A percentile compares a stretch with the other conserved stretches of the same genome.
phyloP scores from a whole-genome alignment of 2,329 filamentous ascomycete species.

The Macrophomina pseudophaseolina region DNA sequence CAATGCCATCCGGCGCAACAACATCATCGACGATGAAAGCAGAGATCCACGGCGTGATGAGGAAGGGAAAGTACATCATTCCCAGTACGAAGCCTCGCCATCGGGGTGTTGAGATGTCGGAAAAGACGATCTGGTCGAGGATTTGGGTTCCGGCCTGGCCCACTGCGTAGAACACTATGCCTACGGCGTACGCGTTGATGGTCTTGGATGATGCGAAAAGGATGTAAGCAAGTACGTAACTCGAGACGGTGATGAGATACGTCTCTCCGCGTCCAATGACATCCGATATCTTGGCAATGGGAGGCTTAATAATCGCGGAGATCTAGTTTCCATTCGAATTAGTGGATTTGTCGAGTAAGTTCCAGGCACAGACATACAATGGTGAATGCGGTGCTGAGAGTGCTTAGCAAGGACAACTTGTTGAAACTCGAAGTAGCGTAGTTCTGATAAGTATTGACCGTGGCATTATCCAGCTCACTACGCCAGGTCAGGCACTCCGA shows the following conservation, averaged over 20 bases:
- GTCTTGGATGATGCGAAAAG: conserved; percentile 43
- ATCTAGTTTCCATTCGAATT: conserved; percentile 28
- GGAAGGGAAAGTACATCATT: conserved; percentile 47
- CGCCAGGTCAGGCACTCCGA: not conserved
- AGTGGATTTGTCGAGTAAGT: not conserved
- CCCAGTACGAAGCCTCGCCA: conserved; percentile 48
- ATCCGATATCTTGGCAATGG: conserved; percentile 51
- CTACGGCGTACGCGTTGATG: conserved; percentile 46
- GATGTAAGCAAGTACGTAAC: conserved; percentile 47
- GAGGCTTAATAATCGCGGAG: conserved; percentile 48
- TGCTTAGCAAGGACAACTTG: conserved; percentile 42
- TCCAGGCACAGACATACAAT: conserved; percentile 31
- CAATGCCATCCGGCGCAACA: conserved; percentile 41
- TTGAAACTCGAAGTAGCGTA: conserved; percentile 50
- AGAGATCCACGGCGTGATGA: conserved; percentile 49
- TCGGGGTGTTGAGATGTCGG: conserved; percentile 49
- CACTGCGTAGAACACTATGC: conserved; percentile 41
- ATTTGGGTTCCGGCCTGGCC: conserved; percentile 49
- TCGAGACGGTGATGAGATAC: conserved; percentile 41
- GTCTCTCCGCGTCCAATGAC: conserved; percentile 49
- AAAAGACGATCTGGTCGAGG: conserved; percentile 49
- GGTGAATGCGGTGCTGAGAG: conserved; percentile 44
- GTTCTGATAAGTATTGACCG: conserved; percentile 46
- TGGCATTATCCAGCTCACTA: conserved; percentile 46
- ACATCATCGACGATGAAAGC: conserved; percentile 50